These are phyloP conservation scores for Hordeum vulgare DNA, from an alignment of 176 grass and related monocot genomes.

Conservation along the genomic window DNA sequence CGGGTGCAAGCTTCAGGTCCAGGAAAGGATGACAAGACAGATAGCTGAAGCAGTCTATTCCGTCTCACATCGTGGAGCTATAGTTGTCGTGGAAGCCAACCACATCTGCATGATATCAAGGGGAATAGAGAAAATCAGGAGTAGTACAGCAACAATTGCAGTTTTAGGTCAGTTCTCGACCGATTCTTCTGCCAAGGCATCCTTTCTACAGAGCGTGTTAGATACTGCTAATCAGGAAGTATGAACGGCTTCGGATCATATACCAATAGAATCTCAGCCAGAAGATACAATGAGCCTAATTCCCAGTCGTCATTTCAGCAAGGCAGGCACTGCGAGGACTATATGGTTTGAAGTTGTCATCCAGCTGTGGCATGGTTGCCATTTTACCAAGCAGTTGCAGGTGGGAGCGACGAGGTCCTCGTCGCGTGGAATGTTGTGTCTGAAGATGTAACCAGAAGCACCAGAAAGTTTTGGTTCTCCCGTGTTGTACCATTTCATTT, in stretches of 20 bases:
- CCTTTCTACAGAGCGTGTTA: slow-evolving; percentile 54
- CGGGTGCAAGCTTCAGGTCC: slow-evolving; percentile 94
- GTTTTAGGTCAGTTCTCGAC: slow-evolving; percentile 78
- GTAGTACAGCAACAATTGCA: slow-evolving; percentile 83
- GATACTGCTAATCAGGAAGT: slow-evolving; percentile 16
- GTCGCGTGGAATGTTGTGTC: not conserved
- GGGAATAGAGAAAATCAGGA: slow-evolving; percentile 88
- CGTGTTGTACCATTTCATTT: slow-evolving; percentile 43
- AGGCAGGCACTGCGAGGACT: not conserved
- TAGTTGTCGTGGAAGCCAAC: slow-evolving; percentile 87
- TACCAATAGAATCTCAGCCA: not conserved
- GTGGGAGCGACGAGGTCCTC: no score
- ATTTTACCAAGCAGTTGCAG: not conserved
- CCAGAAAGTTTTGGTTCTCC: slow-evolving; percentile 26
- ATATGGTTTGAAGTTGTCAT: not conserved
- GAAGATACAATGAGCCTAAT: not conserved
- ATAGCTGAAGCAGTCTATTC: slow-evolving; percentile 84
- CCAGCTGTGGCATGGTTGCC: slow-evolving; percentile 6
- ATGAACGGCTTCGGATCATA: slow-evolving; percentile 3
- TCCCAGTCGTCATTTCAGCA: not conserved
- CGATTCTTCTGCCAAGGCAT: slow-evolving; percentile 43
- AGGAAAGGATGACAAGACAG: slow-evolving; percentile 97
- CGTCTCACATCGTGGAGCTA: slow-evolving; percentile 39
- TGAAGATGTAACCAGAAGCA: slow-evolving; percentile 2
- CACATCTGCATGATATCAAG: slow-evolving; percentile 95